phyloP scores from a whole-genome alignment of 2,329 filamentous ascomycete species.

The Fusarium illudens region DNA sequence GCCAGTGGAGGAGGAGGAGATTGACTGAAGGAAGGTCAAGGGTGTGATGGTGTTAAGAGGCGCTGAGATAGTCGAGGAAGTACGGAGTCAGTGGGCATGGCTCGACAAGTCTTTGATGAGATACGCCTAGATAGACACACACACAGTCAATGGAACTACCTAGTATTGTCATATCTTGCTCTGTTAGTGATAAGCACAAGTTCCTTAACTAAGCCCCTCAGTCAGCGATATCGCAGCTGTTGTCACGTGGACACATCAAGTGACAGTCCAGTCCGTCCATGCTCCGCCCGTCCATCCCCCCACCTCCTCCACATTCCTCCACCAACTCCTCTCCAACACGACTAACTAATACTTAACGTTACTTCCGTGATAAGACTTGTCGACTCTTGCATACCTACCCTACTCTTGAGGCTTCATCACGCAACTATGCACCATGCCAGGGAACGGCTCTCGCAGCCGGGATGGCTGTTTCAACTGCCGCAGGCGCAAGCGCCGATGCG shows the following conservation, averaged over 20 bases:
- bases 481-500: constrained; percentile 60
- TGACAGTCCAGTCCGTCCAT: neutral
- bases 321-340: neutral
- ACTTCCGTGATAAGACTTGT: neutral
- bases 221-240: neutral
- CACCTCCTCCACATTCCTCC: neutral
- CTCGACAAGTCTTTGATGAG: too few relatives aligned
- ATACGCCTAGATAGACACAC: too few relatives aligned
- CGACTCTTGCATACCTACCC: neutral
- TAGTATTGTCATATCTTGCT: too few relatives aligned
- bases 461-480: constrained; percentile 56
- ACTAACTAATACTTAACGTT: neutral
- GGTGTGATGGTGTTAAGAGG: too few relatives aligned
- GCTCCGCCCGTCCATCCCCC: too few relatives aligned
- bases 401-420: neutral
- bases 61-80: too few relatives aligned
- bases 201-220: too few relatives aligned
- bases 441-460: constrained; percentile 35
- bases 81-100: too few relatives aligned
- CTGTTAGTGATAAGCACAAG: too few relatives aligned
- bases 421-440: constrained; percentile 31
- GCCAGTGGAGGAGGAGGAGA: too few relatives aligned
- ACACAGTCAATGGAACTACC: too few relatives aligned
- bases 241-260: neutral
- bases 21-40: too few relatives aligned